Base-by-base conservation (phyloP, 331 rosid species). In the Erythrophleum ivorense region DNA sequence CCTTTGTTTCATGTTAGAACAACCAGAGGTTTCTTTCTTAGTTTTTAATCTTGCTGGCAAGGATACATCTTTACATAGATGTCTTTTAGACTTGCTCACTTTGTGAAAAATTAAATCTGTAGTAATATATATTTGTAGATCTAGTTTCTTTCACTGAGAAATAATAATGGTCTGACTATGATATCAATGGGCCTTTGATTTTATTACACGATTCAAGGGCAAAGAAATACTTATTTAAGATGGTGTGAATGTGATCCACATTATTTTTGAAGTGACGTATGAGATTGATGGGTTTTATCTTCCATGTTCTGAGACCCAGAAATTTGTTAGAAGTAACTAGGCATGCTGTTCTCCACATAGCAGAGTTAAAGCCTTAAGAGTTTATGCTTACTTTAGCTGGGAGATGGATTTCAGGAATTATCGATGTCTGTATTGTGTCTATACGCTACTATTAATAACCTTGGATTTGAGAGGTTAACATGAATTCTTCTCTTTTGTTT, bases 341-440 rank as follows among this genome's bases (percentile, higher is more conserved):
- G 50, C 18, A 10, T 79, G 68, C 60, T 52, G 55, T n/a, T 79
- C 15, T 9, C 53, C 76, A 2, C 21, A 12, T 45, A 13, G 3
- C 55, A 6, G 65, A 43, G 29, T 36, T 21, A 59, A 24, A 5
- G 9, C 63, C 63, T 11, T 50, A 16, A 40, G 46, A 49, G 54
- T 71, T 78, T 52, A 33, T 52, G 65, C 36, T 46, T 24, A 53
- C 18, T 80, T 71, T 70, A 62, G 57, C 31, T 71, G 41, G 34
- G 16, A 59, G 80, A 76, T 29, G 72, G 71, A 64, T 76, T 76
- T 80, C 58, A 62, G 41, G 72, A 75, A 43, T 75, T 69, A 9
- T 34, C n/a, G 52, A 77, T 43, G 19, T 48, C 41, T 74, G 18
- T 12, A 11, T 49, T 3, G 15, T 3, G 67, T 29, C n/a, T 70